phyloP scores from a whole-genome alignment of 805 yeast genomes.

The Hanseniaspora meyeri region DNA sequence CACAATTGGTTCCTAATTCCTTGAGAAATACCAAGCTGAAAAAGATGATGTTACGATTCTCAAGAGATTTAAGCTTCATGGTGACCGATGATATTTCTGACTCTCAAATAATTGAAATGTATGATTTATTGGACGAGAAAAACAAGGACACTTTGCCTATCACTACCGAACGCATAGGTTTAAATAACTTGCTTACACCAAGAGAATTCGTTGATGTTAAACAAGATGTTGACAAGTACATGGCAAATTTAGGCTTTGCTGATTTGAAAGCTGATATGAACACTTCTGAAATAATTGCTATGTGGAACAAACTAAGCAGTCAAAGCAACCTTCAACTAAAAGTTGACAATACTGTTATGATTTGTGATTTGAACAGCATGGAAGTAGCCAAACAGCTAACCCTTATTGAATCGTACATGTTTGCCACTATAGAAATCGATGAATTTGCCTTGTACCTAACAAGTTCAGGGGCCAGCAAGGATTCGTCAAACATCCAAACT shows the following conservation, averaged over 20 bases:
- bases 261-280: constrained; percentile 4
- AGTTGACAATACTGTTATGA: constrained; percentile 13
- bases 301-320: constrained; percentile 26
- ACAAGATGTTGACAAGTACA: constrained; percentile 38
- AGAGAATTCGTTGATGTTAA: constrained; percentile 31
- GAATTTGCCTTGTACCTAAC: constrained; percentile 52
- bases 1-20: constrained; percentile 15
- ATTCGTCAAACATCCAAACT: constrained; percentile 45
- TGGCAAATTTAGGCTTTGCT: constrained; percentile 28
- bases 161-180: constrained; percentile 24
- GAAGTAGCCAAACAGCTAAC: constrained; percentile 72
- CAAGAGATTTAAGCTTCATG: not conserved
- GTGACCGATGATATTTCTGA: constrained; percentile 21
- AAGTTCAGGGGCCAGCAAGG: constrained; percentile 47
- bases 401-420: constrained; percentile 54
- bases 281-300: constrained; percentile 42
- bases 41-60: constrained; percentile 5
- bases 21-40: constrained; percentile 11
- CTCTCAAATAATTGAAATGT: constrained; percentile 42
- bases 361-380: constrained; percentile 45
- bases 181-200: constrained; percentile 30
- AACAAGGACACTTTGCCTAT: constrained; percentile 27
- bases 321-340: not conserved
- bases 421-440: constrained; percentile 48
- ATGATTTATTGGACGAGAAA: constrained; percentile 39